These are phyloP conservation scores for Suillus cothurnatus DNA, from an alignment of 768 basidiomycete species.

Conservation along the genomic window DNA sequence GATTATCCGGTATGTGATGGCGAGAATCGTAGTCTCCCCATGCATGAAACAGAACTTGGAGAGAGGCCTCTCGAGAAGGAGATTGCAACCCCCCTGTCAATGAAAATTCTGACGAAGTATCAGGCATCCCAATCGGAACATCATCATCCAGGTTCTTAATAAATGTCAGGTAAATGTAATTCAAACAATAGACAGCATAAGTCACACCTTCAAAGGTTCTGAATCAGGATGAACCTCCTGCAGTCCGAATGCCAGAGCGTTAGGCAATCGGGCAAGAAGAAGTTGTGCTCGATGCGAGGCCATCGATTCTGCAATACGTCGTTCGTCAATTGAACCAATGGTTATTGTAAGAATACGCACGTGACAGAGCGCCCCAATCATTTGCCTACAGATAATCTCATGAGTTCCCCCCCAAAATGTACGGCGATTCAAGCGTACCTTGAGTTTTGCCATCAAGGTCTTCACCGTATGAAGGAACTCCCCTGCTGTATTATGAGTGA, in stretches of 20 bases:
- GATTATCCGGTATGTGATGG: conserved; percentile 37
- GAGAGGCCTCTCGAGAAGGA: not conserved
- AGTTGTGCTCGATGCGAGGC: conserved; percentile 48
- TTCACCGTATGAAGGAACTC: conserved; percentile 61
- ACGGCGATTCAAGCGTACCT: conserved; percentile 37
- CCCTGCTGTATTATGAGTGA: conserved; percentile 53
- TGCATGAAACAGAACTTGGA: conserved; percentile 18
- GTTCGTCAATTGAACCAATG: not conserved
- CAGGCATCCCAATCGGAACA: conserved; percentile 36
- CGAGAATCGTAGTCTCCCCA: conserved; percentile 39
- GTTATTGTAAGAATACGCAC: conserved; percentile 36
- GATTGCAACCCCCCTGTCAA: conserved; percentile 10
- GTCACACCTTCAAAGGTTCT: conserved; percentile 52
- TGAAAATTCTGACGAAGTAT: conserved; percentile 41
- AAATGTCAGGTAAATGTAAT: conserved; percentile 2
- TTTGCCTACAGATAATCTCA: conserved; percentile 44
- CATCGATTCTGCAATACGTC: conserved; percentile 43
- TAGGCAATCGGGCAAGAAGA: conserved; percentile 43
- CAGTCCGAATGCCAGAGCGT: conserved; percentile 51
- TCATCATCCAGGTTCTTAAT: conserved; percentile 57
- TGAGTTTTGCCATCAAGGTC: conserved; percentile 67
- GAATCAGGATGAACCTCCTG: conserved; percentile 45
- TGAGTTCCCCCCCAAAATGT: not conserved
- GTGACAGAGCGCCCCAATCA: conserved; percentile 66
- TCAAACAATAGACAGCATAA: not conserved